Evolutionary conservation across 768 basidiomycete genomes (phyloP), one percentile per base, ranked within the genome.

Genomic region (Favolaschia claudopus): DNA sequence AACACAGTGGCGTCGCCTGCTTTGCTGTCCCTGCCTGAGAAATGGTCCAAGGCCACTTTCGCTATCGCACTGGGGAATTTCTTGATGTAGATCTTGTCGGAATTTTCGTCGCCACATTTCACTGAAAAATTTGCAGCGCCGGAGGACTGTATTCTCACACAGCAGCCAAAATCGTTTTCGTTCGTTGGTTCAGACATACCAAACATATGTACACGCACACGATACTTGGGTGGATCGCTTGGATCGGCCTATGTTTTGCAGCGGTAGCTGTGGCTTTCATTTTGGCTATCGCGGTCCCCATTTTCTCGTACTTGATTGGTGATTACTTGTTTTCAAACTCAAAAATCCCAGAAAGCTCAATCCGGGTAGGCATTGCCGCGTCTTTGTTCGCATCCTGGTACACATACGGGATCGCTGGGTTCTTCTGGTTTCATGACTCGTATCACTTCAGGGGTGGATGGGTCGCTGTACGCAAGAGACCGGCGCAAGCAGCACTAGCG

Each of bases 311-410:
- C 62, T 69, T 85, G 33, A 82, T 83, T 29, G 81, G 60, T 61
- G 27, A 20, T 5, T 17, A 15, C 20, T 28, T 15, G 19, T 34
- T 33, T 27, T 47, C n/a, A 42, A 28, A 38, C 4, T 13, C 15
- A 29, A 12, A 27, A 31, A 19, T 38, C 19, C 38, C 36, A 59
- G 32, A n/a, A 19, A 24, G 32, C 5, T 7, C 17, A 25, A 10
- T 24, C 27, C 7, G 5, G 17, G 5, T 13, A 61, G 60, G 84
- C 14, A 80, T 85, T 58, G 69, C 82, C 13, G 84, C 83, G 9
- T 73, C 83, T 17, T 71, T 85, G 20, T 85, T 86, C 59, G 83
- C 84, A 8, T 77, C 81, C n/a, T 85, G 85, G 82, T 86, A 82
- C 64, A 85, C 84, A 14, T 84, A 84, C 60, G 83, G 83, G 25